Conservation (phyloP, 768 basidiomycete genomes). For the Lyophyllum decastes region DNA sequence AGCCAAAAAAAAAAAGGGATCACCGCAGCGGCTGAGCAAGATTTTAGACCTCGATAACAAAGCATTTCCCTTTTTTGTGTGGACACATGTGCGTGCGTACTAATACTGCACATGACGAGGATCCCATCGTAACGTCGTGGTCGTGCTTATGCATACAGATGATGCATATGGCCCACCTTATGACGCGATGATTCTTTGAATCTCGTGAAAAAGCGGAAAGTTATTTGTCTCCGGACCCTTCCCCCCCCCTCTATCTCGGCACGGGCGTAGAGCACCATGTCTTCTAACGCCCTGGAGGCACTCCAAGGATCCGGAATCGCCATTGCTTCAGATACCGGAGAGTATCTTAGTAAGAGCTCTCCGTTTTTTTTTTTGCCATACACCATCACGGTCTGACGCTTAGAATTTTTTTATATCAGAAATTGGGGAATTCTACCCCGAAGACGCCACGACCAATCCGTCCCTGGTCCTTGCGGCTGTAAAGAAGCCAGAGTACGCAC, state of each 20-base stretch:
- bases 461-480: constrained; percentile 34
- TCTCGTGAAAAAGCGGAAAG: no score
- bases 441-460: constrained; percentile 38
- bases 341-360: constrained; percentile 28
- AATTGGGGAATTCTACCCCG: constrained; percentile 29
- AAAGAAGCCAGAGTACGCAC: constrained; percentile 32
- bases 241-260: no score
- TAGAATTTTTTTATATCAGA: no score
- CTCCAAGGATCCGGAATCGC: constrained; percentile 29
- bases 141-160: neutral
- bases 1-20: neutral
- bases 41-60: neutral
- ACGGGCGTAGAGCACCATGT: constrained; percentile 6
- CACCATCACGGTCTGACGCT: no score
- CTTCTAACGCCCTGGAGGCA: constrained; percentile 26
- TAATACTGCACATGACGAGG: no score
- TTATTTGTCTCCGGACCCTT: no score
- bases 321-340: constrained; percentile 36
- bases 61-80: neutral
- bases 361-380: neutral
- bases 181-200: no score
- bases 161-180: no score
- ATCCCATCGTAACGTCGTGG: neutral
- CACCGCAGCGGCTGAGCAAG: neutral
- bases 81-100: no score